A percentile compares a stretch with the other conserved stretches of the same genome.
phyloP scores from a whole-genome alignment of 371 early-diverging fungal genomes.

The Coemansia sp. region DNA sequence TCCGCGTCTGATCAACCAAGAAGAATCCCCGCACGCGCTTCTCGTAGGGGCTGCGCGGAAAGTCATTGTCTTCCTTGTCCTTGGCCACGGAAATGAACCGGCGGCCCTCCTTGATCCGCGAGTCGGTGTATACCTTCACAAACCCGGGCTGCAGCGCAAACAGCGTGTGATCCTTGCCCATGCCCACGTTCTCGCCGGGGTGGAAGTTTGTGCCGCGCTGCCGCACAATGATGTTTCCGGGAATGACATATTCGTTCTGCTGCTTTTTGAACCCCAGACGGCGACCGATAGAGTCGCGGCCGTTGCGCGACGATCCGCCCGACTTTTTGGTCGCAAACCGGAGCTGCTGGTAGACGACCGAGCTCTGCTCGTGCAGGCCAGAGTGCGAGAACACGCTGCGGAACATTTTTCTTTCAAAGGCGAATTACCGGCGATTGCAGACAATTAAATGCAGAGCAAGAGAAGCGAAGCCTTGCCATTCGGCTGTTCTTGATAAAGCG shows the following conservation, averaged over 20 bases:
- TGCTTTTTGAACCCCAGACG: constrained; percentile 88
- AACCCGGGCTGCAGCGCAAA: constrained; percentile 81
- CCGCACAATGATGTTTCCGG: constrained; percentile 90
- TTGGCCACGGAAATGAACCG: constrained; percentile 78
- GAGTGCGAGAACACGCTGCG: constrained; percentile 18
- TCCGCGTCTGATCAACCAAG: constrained; percentile 59
- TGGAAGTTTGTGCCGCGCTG: constrained; percentile 92
- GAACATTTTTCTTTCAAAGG: constrained; percentile 15
- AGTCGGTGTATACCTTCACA: constrained; percentile 78
- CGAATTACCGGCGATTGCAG: neutral
- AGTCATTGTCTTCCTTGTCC: constrained; percentile 58
- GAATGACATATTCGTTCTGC: constrained; percentile 74
- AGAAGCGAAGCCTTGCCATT: neutral
- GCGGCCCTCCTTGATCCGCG: constrained; percentile 63
- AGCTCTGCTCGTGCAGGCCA: constrained; percentile 5
- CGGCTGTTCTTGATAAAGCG: neutral
- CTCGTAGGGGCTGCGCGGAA: constrained; percentile 63
- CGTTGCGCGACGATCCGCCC: constrained; percentile 91
- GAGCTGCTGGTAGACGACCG: constrained; percentile 58
- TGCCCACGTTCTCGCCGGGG: constrained; percentile 85
- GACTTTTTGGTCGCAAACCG: constrained; percentile 92
- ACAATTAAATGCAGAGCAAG: neutral
- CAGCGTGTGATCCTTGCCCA: constrained; percentile 92
- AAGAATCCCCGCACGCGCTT: constrained; percentile 75
- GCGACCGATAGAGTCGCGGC: constrained; percentile 92